These are phyloP conservation scores for Austroboletus novae-zelandiae DNA, from an alignment of 1,284 basidiomycete genomes.

Conservation along the genomic window DNA sequence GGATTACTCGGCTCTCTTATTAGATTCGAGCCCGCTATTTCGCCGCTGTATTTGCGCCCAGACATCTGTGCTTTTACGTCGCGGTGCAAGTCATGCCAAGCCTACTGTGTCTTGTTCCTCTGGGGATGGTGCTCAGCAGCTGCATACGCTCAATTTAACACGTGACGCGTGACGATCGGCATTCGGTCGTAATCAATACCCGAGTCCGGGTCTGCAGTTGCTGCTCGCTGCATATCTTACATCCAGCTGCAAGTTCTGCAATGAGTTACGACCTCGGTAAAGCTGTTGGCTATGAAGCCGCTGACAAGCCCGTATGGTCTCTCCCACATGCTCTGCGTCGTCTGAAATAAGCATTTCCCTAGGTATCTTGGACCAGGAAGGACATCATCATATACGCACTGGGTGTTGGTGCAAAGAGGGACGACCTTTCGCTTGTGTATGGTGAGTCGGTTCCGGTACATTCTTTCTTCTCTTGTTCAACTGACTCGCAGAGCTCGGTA, in stretches of 20 bases:
- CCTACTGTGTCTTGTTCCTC: too few relatives aligned
- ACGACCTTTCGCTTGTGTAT: constrained; percentile 31
- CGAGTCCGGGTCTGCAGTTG: too few relatives aligned
- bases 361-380: constrained; percentile 35
- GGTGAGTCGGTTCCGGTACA: constrained; percentile 14
- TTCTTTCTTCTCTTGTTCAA: background rate
- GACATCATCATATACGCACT: constrained; percentile 31
- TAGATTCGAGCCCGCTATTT: too few relatives aligned
- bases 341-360: background rate
- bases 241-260: background rate
- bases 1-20: too few relatives aligned
- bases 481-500: constrained; percentile 31
- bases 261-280: constrained; percentile 31
- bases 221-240: too few relatives aligned
- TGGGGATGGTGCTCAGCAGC: too few relatives aligned
- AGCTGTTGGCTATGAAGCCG: constrained; percentile 22
- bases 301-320: constrained; percentile 22
- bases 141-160: too few relatives aligned
- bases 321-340: background rate
- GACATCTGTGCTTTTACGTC: too few relatives aligned
- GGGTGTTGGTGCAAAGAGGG: constrained; percentile 31
- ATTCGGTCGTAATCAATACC: too few relatives aligned
- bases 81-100: too few relatives aligned
- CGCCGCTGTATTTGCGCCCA: too few relatives aligned
- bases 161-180: too few relatives aligned